Conservation (phyloP, 1,139 yeast species). For the Geotrichum phurueaensis region DNA sequence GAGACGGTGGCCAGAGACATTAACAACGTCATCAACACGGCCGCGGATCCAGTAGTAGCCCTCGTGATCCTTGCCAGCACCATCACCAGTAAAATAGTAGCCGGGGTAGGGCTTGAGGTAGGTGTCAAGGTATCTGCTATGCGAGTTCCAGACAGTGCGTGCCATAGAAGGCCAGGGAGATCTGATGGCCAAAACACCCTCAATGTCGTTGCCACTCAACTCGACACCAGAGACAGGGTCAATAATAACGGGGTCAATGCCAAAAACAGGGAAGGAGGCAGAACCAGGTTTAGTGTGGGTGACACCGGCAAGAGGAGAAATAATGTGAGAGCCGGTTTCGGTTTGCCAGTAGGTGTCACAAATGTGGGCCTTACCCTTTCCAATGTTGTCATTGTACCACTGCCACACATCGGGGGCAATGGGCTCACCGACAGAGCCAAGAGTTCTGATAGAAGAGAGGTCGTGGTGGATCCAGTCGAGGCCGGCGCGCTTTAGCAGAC, state of each 20-base stretch:
- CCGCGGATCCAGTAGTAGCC: conserved; percentile 95
- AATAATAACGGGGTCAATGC: conserved; percentile 73
- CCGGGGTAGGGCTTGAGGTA: conserved; percentile 89
- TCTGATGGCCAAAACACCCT: conserved; percentile 81
- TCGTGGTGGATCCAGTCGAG: conserved; percentile 59
- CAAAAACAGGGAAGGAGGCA: conserved; percentile 86
- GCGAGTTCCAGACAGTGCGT: conserved; percentile 82
- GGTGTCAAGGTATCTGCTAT: conserved; percentile 75
- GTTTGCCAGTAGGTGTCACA: conserved; percentile 95
- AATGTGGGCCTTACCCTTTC: conserved; percentile 68
- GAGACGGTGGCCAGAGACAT: conserved; percentile 86
- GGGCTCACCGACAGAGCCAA: conserved; percentile 90
- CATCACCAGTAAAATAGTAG: conserved; percentile 90
- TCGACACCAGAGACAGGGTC: conserved; percentile 82
- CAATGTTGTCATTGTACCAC: conserved; percentile 79
- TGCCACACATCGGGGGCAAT: conserved; percentile 92
- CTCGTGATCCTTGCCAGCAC: conserved; percentile 90
- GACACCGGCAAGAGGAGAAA: conserved; percentile 85
- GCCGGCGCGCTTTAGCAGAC: conserved; percentile 80
- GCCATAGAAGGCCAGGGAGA: conserved; percentile 92
- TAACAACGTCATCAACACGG: conserved; percentile 90
- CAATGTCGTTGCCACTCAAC: conserved; percentile 74
- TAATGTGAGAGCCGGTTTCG: conserved; percentile 84
- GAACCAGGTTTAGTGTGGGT: conserved; percentile 89
- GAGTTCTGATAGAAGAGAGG: conserved; percentile 58